phyloP scores from a whole-genome alignment of 2,329 filamentous ascomycete species.

The Septoria petroselini region DNA sequence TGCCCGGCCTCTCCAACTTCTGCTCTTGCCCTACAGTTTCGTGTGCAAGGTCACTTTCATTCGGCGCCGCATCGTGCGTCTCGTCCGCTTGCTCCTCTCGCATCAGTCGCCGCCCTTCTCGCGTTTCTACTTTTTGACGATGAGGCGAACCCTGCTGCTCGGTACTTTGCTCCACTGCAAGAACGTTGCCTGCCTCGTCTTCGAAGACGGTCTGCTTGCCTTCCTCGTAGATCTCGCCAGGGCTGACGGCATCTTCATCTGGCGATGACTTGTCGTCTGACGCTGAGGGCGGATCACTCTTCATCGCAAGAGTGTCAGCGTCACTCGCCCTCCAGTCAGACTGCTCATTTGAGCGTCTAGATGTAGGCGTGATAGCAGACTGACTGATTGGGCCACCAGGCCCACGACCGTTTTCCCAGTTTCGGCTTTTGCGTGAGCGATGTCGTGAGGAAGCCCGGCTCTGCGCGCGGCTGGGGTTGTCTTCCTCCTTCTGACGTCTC shows the following conservation, averaged over 20 bases:
- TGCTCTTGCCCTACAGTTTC: too few relatives aligned
- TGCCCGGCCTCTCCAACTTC: constrained; percentile 48
- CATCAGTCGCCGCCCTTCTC: constrained; percentile 53
- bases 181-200: constrained; percentile 80
- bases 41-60: constrained; percentile 75
- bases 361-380: constrained; percentile 77
- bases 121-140: constrained; percentile 58
- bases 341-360: constrained; percentile 35
- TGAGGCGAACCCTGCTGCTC: constrained; percentile 52
- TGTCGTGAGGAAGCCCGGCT: constrained; percentile 65
- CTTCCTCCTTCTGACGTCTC: constrained; percentile 73
- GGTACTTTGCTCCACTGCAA: constrained; percentile 59
- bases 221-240: constrained; percentile 73
- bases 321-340: constrained; percentile 41
- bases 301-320: constrained; percentile 45
- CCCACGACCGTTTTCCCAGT: constrained; percentile 64
- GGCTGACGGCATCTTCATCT: constrained; percentile 28
- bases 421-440: constrained; percentile 60
- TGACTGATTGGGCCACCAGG: constrained; percentile 85
- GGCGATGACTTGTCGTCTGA: constrained; percentile 20
- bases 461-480: constrained; percentile 58
- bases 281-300: constrained; percentile 31
- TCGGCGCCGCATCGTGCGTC: constrained; percentile 39
- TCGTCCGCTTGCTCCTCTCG: constrained; percentile 47
- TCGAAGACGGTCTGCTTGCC: constrained; percentile 77